These are phyloP conservation scores for Heterobasidion occidentale DNA, from an alignment of 1,284 basidiomycete species.

Conservation along the genomic window DNA sequence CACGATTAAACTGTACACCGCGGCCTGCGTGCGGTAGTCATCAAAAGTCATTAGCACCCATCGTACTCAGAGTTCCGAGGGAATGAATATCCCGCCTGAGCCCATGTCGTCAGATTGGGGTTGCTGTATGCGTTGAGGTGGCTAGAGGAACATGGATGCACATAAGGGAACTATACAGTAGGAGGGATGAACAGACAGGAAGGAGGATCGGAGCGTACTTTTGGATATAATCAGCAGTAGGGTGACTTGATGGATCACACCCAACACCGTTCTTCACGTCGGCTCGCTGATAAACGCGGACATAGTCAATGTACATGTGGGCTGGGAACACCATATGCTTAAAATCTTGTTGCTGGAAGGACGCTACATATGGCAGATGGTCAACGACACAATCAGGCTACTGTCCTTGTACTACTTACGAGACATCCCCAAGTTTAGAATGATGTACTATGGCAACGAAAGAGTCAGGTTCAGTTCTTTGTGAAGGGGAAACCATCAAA, in stretches of 20 bases:
- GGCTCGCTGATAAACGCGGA: slow-evolving; percentile 69
- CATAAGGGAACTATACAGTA: background rate
- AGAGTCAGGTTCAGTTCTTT: slow-evolving; percentile 4
- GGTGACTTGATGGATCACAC: slow-evolving; percentile 56
- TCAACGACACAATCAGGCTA: background rate
- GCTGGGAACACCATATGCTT: slow-evolving; percentile 59
- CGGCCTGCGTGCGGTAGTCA: background rate
- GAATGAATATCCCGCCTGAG: slow-evolving; percentile 54
- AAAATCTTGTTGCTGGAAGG: slow-evolving; percentile 65
- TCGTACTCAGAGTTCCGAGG: slow-evolving; percentile 48
- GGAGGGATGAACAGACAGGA: background rate
- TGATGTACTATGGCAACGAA: slow-evolving; percentile 44
- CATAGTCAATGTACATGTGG: slow-evolving; percentile 69
- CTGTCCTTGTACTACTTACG: slow-evolving; percentile 34
- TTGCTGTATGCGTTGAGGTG: slow-evolving; percentile 63
- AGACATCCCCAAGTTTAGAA: slow-evolving; percentile 70
- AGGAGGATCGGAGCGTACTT: slow-evolving; percentile 15
- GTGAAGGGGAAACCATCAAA: slow-evolving; percentile 5
- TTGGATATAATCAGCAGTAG: slow-evolving; percentile 42
- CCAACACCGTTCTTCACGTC: slow-evolving; percentile 47
- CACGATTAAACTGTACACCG: background rate
- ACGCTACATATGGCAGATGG: slow-evolving; percentile 22
- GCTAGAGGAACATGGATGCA: slow-evolving; percentile 23
- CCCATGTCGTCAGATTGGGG: slow-evolving; percentile 72
- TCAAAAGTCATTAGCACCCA: slow-evolving; percentile 6